Evolutionary conservation across 768 basidiomycete genomes (phyloP).

Genomic region (Nidula microcarpa): DNA sequence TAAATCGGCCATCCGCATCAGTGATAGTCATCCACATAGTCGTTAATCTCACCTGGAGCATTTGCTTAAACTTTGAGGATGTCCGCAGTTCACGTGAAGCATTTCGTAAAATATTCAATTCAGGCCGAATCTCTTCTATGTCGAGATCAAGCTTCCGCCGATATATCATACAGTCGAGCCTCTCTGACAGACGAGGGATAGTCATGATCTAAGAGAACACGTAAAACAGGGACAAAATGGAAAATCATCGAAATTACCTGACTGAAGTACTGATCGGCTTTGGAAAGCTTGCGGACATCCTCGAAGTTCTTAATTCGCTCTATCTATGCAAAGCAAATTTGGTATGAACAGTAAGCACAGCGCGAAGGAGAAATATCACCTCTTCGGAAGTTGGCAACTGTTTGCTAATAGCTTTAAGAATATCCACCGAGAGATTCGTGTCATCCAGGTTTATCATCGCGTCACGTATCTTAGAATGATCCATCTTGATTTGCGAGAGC

Average conservation of each 20-base stretch:
- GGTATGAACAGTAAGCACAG: background rate
- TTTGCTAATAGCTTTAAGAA: conserved; percentile 69
- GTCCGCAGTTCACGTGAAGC: conserved; percentile 67
- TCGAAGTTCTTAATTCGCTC: conserved; percentile 65
- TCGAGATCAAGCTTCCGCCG: conserved; percentile 79
- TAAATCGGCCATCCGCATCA: no score
- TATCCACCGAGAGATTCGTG: conserved; percentile 61
- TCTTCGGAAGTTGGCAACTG: conserved; percentile 84
- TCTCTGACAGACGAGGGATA: conserved; percentile 70
- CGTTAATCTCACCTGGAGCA: conserved; percentile 53
- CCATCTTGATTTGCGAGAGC: conserved; percentile 71
- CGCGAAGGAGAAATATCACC: conserved; percentile 28
- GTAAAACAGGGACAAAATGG: background rate
- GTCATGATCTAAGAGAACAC: conserved; percentile 55
- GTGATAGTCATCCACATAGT: background rate
- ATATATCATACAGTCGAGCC: conserved; percentile 82
- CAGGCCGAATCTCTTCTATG: conserved; percentile 79
- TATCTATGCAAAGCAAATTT: conserved; percentile 34
- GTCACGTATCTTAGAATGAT: conserved; percentile 59
- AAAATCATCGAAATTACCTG: conserved; percentile 44
- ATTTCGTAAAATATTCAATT: conserved; percentile 67
- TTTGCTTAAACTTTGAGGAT: conserved; percentile 63
- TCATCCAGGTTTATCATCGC: conserved; percentile 77
- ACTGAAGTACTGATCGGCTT: conserved; percentile 80
- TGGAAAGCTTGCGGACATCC: conserved; percentile 70